phyloP scores from a whole-genome alignment of 768 basidiomycete genomes.

The Amanita rimosa region DNA sequence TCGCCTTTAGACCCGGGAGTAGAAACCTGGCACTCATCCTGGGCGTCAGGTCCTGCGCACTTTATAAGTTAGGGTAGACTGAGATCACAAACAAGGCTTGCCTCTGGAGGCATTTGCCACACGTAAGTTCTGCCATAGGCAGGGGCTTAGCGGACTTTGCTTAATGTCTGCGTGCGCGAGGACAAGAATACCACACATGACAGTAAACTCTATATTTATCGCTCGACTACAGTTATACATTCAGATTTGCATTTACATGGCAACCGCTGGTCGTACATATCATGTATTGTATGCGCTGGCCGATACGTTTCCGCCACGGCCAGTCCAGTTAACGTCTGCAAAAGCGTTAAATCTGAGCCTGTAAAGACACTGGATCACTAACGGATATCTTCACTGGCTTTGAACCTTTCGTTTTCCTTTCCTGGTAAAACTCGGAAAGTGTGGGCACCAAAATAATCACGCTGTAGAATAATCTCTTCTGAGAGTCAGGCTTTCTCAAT shows the following conservation, averaged over 20 bases:
- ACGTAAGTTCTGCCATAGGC: conserved; percentile 23
- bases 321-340: conserved; percentile 96
- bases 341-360: not conserved
- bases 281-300: conserved; percentile 71
- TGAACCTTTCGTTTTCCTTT: conserved; percentile 78
- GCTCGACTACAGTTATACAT: not conserved
- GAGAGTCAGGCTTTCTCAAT: not conserved
- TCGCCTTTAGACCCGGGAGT: not conserved
- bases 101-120: conserved; percentile 49
- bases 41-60: conserved; percentile 55
- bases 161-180: conserved; percentile 19
- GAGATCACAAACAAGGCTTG: conserved; percentile 15
- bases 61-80: conserved; percentile 1
- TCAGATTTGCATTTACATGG: not conserved
- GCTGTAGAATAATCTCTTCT: conserved; percentile 31
- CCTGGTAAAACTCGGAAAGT: conserved; percentile 93
- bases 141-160: conserved; percentile 5
- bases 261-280: conserved; percentile 5
- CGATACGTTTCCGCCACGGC: conserved; percentile 91
- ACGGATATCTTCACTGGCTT: conserved; percentile 82
- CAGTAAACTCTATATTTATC: not conserved
- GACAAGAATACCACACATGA: conserved; percentile 68
- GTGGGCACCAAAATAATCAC: conserved; percentile 99
- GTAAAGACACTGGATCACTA: conserved; percentile 22
- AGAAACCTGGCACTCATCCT: conserved; percentile 14